Evolutionary conservation across 345 rosid species (phyloP).

Genomic region (Citrus sp.): DNA sequence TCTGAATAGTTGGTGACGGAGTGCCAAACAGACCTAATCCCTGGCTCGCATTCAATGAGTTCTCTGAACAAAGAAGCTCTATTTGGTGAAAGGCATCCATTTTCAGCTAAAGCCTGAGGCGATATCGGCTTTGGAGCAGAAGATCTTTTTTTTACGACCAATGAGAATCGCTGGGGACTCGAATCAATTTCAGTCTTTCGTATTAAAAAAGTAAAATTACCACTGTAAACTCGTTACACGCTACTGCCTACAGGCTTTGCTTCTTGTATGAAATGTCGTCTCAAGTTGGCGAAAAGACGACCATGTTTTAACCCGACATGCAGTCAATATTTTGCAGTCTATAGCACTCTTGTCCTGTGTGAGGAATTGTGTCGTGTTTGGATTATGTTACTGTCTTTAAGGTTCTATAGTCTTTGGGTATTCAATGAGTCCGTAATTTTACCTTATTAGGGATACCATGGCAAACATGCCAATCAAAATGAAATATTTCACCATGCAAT

Average conservation of each 20-base stretch:
- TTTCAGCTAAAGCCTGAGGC: slow-evolving; percentile 7
- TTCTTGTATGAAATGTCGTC: not conserved
- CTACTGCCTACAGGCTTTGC: not conserved
- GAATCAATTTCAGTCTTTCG: no score
- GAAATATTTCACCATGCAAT: not conserved
- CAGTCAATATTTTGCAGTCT: not conserved
- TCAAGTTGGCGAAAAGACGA: not conserved
- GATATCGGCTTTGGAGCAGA: slow-evolving; percentile 5
- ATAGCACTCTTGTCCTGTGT: not conserved
- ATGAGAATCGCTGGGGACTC: not conserved
- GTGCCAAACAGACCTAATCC: not conserved
- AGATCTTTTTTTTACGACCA: not conserved
- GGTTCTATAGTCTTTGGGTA: not conserved
- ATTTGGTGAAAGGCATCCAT: not conserved
- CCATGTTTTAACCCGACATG: not conserved
- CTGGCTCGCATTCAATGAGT: not conserved
- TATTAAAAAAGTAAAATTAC: not conserved
- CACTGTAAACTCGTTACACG: no score
- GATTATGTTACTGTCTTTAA: not conserved
- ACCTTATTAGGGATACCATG: not conserved
- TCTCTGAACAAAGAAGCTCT: not conserved
- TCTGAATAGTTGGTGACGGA: not conserved
- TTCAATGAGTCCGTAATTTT: not conserved
- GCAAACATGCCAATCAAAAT: not conserved
- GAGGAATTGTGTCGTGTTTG: not conserved